Evolutionary conservation across 2,329 filamentous ascomycete genomes (phyloP), one percentile per base, ranked within the genome.

Genomic region (Aspergillus quadricinctus): DNA sequence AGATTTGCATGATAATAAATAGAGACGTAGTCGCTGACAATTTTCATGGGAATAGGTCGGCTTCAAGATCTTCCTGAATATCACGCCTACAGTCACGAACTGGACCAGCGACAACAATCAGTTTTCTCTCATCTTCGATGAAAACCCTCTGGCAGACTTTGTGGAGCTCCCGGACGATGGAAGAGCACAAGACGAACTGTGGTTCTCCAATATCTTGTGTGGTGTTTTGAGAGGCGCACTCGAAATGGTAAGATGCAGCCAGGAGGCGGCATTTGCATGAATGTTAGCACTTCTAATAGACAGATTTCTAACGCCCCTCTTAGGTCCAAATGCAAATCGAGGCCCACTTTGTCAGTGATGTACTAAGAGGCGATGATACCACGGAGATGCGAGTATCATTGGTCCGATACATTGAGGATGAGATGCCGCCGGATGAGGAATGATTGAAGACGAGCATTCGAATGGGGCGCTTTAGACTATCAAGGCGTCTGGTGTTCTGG

Each of bases 21-120:
- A 4, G 25, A 29, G 21, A n/a, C 28, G 3, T 21, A 6, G 14
- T 37, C 45, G 46, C 55, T 64, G 52, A 62, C 56, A 28, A 59
- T 31, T 8, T 7, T 43, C 37, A 17, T 19, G 49, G 41, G 19
- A 49, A 58, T 62, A 97, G 90, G 89, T 99, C 63, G 94, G 94
- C 55, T 99, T 99, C 80, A 97, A 99, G 78, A 96, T 99, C 63
- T 99, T 99, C 74, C 84, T 99, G 59, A 99, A 99, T 70, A 92
- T 97, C 65, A 95, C 92, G 3, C 94, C 94, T 0, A 89, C 88
- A 7, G 88, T 97, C 61, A 91, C 92, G 49, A 97, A 96, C 72
- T 99, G 94, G 94, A 94, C 92, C 23, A 90, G 84, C 72, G 94
- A 99, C 75, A 94, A 88, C 77, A 97, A 96, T 72, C 91, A 96